These are phyloP conservation scores for Arabidopsis arenosa DNA, from an alignment of 345 rosid genomes.

Conservation along the genomic window DNA sequence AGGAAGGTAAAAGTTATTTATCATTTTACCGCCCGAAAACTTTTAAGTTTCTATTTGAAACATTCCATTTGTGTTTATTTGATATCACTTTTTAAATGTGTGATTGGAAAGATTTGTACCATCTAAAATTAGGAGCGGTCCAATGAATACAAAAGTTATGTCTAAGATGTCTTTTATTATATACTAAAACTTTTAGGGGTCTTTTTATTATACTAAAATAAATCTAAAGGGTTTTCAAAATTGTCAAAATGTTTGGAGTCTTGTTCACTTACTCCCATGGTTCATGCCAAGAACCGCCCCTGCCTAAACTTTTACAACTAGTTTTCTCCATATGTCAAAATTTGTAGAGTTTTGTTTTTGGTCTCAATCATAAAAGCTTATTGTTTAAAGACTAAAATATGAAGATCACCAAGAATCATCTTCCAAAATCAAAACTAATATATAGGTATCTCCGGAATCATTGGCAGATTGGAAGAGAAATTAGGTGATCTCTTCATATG, in stretches of 20 bases:
- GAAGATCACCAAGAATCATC: background rate
- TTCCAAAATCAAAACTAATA: background rate
- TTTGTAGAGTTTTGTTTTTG: background rate
- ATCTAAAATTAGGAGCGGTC: background rate
- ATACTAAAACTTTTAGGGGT: background rate
- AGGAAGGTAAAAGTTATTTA: conserved; percentile 20
- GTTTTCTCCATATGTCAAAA: background rate
- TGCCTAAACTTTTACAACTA: background rate
- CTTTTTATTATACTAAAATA: background rate
- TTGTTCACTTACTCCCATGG: background rate
- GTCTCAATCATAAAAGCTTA: background rate
- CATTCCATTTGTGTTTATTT: conserved; percentile 12
- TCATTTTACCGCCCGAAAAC: conserved; percentile 41
- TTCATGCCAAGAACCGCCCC: background rate
- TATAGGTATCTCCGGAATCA: conserved; percentile 6
- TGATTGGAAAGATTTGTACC: background rate
- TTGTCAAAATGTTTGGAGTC: background rate
- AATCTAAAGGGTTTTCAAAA: background rate
- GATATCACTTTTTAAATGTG: conserved; percentile 2
- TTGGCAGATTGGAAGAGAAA: background rate
- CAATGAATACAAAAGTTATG: background rate
- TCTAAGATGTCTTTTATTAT: background rate
- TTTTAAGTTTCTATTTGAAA: conserved; percentile 23
- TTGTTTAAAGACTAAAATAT: background rate
- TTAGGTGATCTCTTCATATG: background rate